Base-by-base conservation (phyloP, 352 stramenopile species). In the Phytophthora gonapodyides region DNA sequence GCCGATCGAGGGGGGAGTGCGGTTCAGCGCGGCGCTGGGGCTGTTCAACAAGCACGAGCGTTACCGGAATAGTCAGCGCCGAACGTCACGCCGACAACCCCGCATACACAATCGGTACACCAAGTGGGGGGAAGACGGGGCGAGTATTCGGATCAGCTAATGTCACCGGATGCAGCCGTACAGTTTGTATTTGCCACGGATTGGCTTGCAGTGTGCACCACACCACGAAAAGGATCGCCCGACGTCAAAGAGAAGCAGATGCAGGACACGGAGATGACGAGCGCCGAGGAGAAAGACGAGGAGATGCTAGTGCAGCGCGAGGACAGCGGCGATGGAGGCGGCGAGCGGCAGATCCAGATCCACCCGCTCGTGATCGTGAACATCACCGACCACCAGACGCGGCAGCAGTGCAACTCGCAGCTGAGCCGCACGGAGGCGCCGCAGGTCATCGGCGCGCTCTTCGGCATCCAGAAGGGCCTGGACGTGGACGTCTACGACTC, bases 351-450 rank as follows among this genome's bases (percentile, higher is more conserved):
- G 54, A 82, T 93, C 19, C 76, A 89, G 61, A 78, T 95, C 54
- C 86, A 95, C 44, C 86, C 86, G 57, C 80, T 98, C 24, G 91
- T 97, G 34, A 85, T 98, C 67, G 94, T 98, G 57, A 96, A 97
- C 71, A 89, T 98, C 56, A 89, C 91, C 1, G 96, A 99, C 73
- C 96, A 99, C 73, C 97, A 96, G 67, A 98, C 96, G 49, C 90
- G 94, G 30, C 77, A 87, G 67, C 80, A 86, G 55, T 79, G 77
- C 63, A 78, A 81, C 51, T 80, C 76, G 61, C 74, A 81, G 61
- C 58, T 78, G 45, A 73, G 64, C 16, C 64, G 69, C 69, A 67
- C 82, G 55, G 64, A 73, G 31, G 64, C 78, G 41, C 71, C 69
- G 36, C 82, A 88, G 50, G 76, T 88, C 68, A 94, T 82, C 69